Evolutionary conservation across 148 eudicot species (phyloP).

Genomic region (Oxyria digyna): DNA sequence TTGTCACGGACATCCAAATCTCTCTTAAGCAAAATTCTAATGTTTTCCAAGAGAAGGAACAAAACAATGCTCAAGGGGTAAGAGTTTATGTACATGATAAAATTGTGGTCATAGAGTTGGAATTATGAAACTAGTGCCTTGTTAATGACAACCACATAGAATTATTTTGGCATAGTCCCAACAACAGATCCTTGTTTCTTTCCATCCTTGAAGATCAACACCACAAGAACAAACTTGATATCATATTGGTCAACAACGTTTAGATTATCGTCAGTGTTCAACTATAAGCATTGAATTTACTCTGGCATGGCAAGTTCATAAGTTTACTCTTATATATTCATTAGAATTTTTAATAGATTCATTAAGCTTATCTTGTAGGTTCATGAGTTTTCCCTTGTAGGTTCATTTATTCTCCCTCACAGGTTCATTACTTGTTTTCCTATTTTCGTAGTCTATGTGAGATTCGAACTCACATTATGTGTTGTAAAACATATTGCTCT

Average conservation of each 20-base stretch:
- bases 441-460: too few species aligned
- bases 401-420: too few species aligned
- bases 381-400: too few species aligned
- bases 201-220: conserved; percentile 83
- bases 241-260: conserved; percentile 56
- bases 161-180: conserved; percentile 97
- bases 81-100: background rate
- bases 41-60: too few species aligned
- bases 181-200: conserved; percentile 36
- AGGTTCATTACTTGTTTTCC: too few species aligned
- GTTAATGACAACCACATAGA: conserved; percentile 70
- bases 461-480: too few species aligned
- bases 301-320: conserved; percentile 77
- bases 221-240: conserved; percentile 80
- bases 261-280: conserved; percentile 48
- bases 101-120: background rate
- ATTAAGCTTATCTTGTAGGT: too few species aligned
- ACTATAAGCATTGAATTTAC: conserved; percentile 54
- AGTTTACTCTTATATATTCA: too few species aligned
- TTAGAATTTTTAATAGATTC: too few species aligned
- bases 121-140: conserved; percentile 14
- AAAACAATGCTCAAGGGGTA: background rate
- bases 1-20: background rate
- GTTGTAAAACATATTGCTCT: too few species aligned
- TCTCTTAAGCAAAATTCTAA: background rate